Conservation (phyloP, 495 filamentous ascomycete genomes). For the Penicillium turbatum region DNA sequence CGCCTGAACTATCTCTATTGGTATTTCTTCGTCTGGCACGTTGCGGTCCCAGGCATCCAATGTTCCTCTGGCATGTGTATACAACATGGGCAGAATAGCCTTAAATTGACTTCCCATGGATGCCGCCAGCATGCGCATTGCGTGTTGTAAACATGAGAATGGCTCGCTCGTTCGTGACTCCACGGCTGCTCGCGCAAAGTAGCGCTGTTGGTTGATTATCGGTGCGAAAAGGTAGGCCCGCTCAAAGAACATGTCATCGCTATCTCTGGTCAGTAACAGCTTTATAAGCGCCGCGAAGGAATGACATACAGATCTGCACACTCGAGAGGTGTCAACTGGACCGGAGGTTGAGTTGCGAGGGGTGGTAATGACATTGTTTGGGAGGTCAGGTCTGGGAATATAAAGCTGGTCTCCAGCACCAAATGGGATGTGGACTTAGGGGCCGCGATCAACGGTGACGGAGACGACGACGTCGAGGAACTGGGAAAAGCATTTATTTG, state of each 20-base stretch:
- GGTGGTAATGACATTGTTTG: neutral
- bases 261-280: neutral
- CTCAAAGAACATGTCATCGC: neutral
- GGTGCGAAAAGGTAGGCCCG: neutral
- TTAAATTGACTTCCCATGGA: neutral
- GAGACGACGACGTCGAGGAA: neutral
- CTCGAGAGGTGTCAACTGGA: neutral
- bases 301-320: neutral
- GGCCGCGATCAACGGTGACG: neutral
- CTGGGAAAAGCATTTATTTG: neutral
- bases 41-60: neutral
- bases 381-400: neutral
- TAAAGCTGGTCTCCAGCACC: neutral
- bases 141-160: neutral
- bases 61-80: neutral
- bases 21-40: neutral
- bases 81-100: neutral
- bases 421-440: neutral
- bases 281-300: neutral
- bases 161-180: neutral
- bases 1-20: neutral
- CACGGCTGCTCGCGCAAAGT: neutral
- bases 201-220: neutral
- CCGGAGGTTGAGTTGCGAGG: neutral
- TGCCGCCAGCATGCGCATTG: neutral